A percentile compares a stretch with the other conserved stretches of the same genome.
These are phyloP conservation scores for Keithomyces neogunnii DNA, from an alignment of 2,329 filamentous ascomycete species.

Conservation along the genomic window DNA sequence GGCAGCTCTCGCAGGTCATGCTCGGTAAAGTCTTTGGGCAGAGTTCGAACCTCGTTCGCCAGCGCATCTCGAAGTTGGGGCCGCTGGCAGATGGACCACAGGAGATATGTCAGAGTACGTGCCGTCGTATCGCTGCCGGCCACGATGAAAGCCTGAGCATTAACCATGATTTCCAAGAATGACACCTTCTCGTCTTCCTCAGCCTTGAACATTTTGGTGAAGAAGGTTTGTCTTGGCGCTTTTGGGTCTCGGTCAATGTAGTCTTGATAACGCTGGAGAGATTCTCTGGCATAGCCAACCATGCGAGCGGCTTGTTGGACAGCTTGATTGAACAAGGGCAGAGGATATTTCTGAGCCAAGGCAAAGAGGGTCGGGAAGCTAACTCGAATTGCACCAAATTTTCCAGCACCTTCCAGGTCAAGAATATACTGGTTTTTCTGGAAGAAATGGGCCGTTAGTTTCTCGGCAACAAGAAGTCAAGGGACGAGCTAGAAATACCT, in stretches of 20 bases:
- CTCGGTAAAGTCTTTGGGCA: slow-evolving; percentile 20
- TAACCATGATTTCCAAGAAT: slow-evolving; percentile 25
- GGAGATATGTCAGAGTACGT: slow-evolving; percentile 37
- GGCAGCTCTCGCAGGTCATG: slow-evolving; percentile 19
- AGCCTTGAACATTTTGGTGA: slow-evolving; percentile 28
- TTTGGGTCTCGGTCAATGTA: slow-evolving; percentile 12
- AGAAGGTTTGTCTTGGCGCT: slow-evolving; percentile 22
- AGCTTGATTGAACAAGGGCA: slow-evolving; percentile 15
- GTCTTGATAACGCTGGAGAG: slow-evolving; percentile 18
- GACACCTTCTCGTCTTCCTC: slow-evolving; percentile 19
- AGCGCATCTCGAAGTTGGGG: slow-evolving; percentile 22
- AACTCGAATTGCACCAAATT: slow-evolving; percentile 14
- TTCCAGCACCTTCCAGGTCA: slow-evolving; percentile 24
- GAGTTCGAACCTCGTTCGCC: slow-evolving; percentile 22
- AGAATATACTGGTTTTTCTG: slow-evolving; percentile 27
- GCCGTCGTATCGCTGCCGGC: slow-evolving; percentile 46
- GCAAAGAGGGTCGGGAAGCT: slow-evolving; percentile 20
- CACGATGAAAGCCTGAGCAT: slow-evolving; percentile 36
- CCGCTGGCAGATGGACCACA: slow-evolving; percentile 28
- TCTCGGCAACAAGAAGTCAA: slow-evolving; percentile 19
- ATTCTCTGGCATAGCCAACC: slow-evolving; percentile 17
- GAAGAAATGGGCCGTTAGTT: not conserved
- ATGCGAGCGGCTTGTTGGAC: slow-evolving; percentile 10
- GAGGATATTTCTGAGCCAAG: slow-evolving; percentile 11
- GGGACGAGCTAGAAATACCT: slow-evolving; percentile 23